Percentiles rank a stretch among this genome's conserved stretches.
Conservation (phyloP, 1,284 basidiomycete species). For the Butyriboletus appendiculatus region DNA sequence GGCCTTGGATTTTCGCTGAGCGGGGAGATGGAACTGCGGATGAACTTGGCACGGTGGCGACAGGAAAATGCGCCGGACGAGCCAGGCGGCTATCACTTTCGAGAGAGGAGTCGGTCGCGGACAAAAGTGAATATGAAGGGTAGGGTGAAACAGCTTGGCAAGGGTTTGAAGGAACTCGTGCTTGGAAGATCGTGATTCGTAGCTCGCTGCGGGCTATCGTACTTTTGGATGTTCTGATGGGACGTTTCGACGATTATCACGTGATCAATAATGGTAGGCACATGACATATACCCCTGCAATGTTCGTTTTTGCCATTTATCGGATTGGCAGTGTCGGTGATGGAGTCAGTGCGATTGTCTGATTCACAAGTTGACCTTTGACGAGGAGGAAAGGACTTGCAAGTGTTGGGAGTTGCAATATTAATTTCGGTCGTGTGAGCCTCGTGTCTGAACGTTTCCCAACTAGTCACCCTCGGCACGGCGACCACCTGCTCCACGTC, state of each 20-base stretch:
- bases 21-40: slow-evolving; percentile 58
- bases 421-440: slow-evolving; percentile 11
- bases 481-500: neutral
- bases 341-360: neutral
- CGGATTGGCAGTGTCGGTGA: neutral
- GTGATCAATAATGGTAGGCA: slow-evolving; percentile 8
- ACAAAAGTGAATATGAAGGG: slow-evolving; percentile 30
- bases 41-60: slow-evolving; percentile 50
- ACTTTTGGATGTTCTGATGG: too few relatives aligned
- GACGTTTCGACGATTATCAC: slow-evolving; percentile 5
- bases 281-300: slow-evolving; percentile 2
- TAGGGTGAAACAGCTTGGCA: slow-evolving; percentile 44
- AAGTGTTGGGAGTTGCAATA: slow-evolving; percentile 4
- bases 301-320: neutral
- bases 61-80: slow-evolving; percentile 31
- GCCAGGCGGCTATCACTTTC: slow-evolving; percentile 33
- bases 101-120: slow-evolving; percentile 26
- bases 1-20: slow-evolving; percentile 53
- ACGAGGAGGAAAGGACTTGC: neutral
- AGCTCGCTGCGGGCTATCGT: neutral
- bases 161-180: slow-evolving; percentile 44
- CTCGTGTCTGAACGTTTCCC: neutral
- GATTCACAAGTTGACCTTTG: neutral
- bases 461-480: neutral
- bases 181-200: slow-evolving; percentile 25